Evolutionary conservation across 306 rosid species (phyloP), one percentile per base, ranked within the genome.

Genomic region (Fragaria ananassa): DNA sequence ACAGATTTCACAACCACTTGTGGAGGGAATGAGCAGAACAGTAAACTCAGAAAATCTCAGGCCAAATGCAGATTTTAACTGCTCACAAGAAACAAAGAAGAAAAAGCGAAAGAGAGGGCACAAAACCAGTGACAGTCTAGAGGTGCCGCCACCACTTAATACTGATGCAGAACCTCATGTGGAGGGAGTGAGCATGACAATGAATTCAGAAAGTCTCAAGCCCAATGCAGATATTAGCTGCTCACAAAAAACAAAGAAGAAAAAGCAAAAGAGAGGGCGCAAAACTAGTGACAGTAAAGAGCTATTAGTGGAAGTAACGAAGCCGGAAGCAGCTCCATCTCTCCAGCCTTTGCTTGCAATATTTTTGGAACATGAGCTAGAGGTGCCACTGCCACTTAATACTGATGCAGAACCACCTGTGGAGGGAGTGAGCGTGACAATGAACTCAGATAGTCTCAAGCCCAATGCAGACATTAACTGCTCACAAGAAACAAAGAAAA

Each of bases 11-110:
- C 37, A 25, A 25, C 37, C 37, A 60, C 61, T 70, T 35, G 10
- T 47, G 11, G 83, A 57, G 14, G 72, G 51, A 5, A 72, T 62
- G 65, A 11, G 76, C 81, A 27, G 60, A 70, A 49, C 41, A 29
- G 79, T 45, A 44, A 76, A 75, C 60, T 79, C 83, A 77, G 73
- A 57, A 54, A 69, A 64, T 39, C 50, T 75, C 74, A 51, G 27
- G n/a, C 68, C 27, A 2, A 9, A 25, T 41, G 78, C 10, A 21
- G 60, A 54, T 35, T 69, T 41, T 31, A 53, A 70, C 71, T 12
- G 25, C 57, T 14, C 12, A 7, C 25, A 45, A 53, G 44, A 21
- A 76, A 50, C 10, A 39, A 73, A 56, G 77, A 57, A 57, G 44
- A 73, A 15, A 15, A 44, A 45, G 7, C 29, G 0, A 19, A 74